A percentile compares a stretch with the other conserved stretches of the same genome.
phyloP scores from a whole-genome alignment of 164 flowering plant genomes.

The Dillenia suffruticosa region DNA sequence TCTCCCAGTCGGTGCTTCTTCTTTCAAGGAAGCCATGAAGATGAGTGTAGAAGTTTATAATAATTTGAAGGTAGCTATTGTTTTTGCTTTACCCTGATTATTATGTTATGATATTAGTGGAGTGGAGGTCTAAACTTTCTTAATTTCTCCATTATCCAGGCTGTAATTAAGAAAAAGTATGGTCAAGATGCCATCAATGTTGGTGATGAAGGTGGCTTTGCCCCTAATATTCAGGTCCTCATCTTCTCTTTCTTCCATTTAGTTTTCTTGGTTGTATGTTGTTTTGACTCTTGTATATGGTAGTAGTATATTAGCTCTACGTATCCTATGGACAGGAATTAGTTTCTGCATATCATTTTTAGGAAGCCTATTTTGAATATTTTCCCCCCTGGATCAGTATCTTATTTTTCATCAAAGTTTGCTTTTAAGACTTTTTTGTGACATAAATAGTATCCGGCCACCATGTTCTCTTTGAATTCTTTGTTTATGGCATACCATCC shows the following conservation, averaged over 20 bases:
- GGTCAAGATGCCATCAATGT: constrained; percentile 49
- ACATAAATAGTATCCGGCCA: too few relatives aligned
- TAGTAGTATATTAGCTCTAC: not conserved
- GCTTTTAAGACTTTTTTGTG: too few relatives aligned
- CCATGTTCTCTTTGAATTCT: too few relatives aligned
- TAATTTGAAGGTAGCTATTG: constrained; percentile 26
- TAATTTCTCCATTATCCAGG: constrained; percentile 14
- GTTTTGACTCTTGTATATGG: not conserved
- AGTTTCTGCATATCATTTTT: too few relatives aligned
- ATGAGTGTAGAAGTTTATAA: constrained; percentile 53
- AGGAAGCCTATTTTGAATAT: too few relatives aligned
- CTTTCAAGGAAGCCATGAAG: constrained; percentile 48
- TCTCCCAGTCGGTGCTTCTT: constrained; percentile 45
- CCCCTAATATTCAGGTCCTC: constrained; percentile 43
- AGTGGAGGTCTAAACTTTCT: not conserved
- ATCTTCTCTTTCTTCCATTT: not conserved
- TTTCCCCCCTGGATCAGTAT: too few relatives aligned
- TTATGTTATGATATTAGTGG: not conserved
- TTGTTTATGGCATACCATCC: too few relatives aligned
- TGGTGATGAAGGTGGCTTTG: constrained; percentile 53
- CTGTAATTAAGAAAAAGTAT: constrained; percentile 46
- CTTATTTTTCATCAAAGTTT: too few relatives aligned
- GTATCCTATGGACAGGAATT: too few relatives aligned
- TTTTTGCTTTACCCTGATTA: not conserved
- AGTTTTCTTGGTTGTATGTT: not conserved